Conservation (phyloP, 2,329 filamentous ascomycete species). For the Ilyonectria mors-panacis region DNA sequence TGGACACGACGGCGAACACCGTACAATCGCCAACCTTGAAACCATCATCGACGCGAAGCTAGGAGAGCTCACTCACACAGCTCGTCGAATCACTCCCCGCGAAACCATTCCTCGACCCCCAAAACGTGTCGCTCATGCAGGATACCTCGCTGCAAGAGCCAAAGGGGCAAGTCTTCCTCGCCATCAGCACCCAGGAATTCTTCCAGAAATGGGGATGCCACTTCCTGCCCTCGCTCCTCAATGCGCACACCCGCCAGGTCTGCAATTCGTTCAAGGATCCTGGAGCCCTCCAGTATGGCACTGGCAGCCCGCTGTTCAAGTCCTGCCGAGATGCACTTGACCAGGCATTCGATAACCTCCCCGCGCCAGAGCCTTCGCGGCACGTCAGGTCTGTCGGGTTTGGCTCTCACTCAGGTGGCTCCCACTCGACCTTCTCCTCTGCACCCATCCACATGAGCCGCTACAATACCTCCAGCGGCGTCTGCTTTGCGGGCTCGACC, state of each 20-base stretch:
- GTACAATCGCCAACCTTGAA: neutral
- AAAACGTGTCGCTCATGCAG: constrained; percentile 63
- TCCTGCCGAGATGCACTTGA: constrained; percentile 66
- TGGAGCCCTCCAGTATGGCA: constrained; percentile 69
- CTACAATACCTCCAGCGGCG: constrained; percentile 59
- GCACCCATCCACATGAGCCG: constrained; percentile 56
- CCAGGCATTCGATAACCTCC: constrained; percentile 62
- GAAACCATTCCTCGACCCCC: constrained; percentile 52
- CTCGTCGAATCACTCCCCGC: constrained; percentile 56
- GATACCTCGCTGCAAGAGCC: constrained; percentile 63
- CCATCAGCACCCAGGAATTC: constrained; percentile 56
- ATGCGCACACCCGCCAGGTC: constrained; percentile 69
- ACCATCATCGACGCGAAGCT: constrained; percentile 23
- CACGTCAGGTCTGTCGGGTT: neutral
- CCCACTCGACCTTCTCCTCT: constrained; percentile 14
- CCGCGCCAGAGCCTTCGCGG: constrained; percentile 59
- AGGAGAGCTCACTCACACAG: constrained; percentile 49
- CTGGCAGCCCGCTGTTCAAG: constrained; percentile 65
- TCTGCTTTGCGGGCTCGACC: constrained; percentile 69
- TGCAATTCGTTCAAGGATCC: constrained; percentile 76
- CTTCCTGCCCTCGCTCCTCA: constrained; percentile 70
- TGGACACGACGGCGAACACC: constrained; percentile 51
- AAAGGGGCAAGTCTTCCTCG: constrained; percentile 66
- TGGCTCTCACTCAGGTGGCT: neutral
- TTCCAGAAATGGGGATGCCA: constrained; percentile 70